A percentile compares a stretch with the other conserved stretches of the same genome.
Conservation (phyloP, 1,284 basidiomycete species). For the Rhodotorula mucilaginosa region DNA sequence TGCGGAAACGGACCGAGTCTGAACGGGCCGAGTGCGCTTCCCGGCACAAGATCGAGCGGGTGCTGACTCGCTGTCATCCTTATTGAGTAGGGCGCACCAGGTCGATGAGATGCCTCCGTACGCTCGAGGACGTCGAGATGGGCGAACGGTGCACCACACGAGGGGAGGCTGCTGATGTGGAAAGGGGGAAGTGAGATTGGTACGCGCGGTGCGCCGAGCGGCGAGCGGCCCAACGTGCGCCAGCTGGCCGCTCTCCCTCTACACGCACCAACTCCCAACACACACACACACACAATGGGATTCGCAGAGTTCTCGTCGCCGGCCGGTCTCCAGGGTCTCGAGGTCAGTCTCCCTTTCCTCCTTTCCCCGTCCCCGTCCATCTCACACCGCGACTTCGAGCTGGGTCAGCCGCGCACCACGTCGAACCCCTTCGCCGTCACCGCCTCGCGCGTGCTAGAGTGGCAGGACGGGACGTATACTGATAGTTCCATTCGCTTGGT, state of each 20-base stretch:
- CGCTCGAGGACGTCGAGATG: too few relatives aligned
- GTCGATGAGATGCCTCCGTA: too few relatives aligned
- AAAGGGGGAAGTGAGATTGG: neutral
- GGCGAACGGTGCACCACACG: too few relatives aligned
- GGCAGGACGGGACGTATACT: neutral
- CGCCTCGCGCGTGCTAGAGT: too few relatives aligned
- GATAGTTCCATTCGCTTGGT: neutral
- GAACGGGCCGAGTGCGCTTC: slow-evolving; percentile 27
- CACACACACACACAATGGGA: slow-evolving; percentile 20
- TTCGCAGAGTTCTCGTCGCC: slow-evolving; percentile 39
- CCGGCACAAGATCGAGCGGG: slow-evolving; percentile 16
- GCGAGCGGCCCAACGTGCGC: neutral
- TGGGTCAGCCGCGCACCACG: neutral
- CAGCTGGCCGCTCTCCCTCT: neutral
- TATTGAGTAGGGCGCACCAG: too few relatives aligned
- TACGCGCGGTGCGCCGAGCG: neutral
- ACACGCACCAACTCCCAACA: neutral
- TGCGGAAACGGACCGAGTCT: slow-evolving; percentile 18
- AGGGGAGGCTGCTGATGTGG: neutral
- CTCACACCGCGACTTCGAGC: neutral
- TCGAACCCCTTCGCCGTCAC: neutral
- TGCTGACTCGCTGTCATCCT: neutral
- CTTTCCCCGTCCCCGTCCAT: too few relatives aligned
- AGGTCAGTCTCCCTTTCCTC: neutral
- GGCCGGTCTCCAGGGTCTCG: slow-evolving; percentile 68